Evolutionary conservation across 1,284 basidiomycete species (phyloP).

Genomic region (Amylostereum areolatum): DNA sequence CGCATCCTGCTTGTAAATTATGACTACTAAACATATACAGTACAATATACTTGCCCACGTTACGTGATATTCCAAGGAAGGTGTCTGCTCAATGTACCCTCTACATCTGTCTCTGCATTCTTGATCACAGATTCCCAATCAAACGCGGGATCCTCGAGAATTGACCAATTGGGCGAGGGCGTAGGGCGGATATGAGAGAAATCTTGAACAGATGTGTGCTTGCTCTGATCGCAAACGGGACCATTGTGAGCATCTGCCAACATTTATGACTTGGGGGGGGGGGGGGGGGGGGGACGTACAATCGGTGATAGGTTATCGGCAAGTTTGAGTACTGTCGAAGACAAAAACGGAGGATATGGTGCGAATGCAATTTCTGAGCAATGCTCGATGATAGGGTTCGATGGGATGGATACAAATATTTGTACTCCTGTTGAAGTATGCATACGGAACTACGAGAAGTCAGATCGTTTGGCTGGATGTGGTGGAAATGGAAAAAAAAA

Average conservation of each 20-base stretch:
- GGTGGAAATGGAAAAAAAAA: not conserved
- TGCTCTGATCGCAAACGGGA: constrained; percentile 16
- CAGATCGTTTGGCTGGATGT: constrained; percentile 2
- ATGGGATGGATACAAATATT: constrained; percentile 57
- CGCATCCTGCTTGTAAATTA: too few relatives aligned
- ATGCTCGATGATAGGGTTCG: constrained; percentile 74
- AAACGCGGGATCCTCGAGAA: constrained; percentile 16
- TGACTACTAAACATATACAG: too few relatives aligned
- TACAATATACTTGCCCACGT: too few relatives aligned
- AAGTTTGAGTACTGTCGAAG: constrained; percentile 2
- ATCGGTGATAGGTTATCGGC: not conserved
- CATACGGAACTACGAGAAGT: constrained; percentile 64
- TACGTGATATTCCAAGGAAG: too few relatives aligned
- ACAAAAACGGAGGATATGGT: constrained; percentile 40
- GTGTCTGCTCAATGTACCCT: too few relatives aligned
- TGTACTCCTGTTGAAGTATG: constrained; percentile 58
- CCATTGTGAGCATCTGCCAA: not conserved
- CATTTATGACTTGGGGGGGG: not conserved
- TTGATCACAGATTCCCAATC: not conserved
- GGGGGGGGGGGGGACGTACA: not conserved
- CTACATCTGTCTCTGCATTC: too few relatives aligned
- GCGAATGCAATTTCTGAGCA: constrained; percentile 56
- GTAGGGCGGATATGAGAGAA: constrained; percentile 74
- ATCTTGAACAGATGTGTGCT: constrained; percentile 55
- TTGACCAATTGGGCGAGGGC: constrained; percentile 71